phyloP scores from a whole-genome alignment of 331 rosid genomes.

The Arachis monticola region DNA sequence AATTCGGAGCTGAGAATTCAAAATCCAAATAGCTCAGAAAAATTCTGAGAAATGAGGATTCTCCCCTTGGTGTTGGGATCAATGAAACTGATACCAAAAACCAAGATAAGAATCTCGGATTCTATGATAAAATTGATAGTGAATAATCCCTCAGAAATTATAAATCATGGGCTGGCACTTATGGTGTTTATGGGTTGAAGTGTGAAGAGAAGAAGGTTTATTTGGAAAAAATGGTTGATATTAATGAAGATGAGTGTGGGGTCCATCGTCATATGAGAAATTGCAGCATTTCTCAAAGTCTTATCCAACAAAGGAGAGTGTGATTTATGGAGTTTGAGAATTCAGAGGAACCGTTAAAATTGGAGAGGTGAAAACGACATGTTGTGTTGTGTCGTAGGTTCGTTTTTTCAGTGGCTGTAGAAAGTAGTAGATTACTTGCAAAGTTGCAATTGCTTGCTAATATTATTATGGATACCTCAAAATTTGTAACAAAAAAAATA shows the following conservation, averaged over 20 bases:
- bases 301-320: constrained; percentile 46
- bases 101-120: constrained; percentile 25
- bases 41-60: neutral
- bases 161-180: neutral
- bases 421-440: constrained; percentile 32
- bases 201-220: neutral
- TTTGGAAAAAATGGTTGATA: neutral
- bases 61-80: neutral
- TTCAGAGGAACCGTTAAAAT: no score
- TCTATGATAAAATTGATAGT: neutral
- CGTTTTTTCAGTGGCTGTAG: neutral
- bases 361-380: constrained; percentile 37
- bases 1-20: constrained; percentile 25
- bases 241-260: constrained; percentile 42
- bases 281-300: constrained; percentile 38
- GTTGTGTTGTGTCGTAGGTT: neutral
- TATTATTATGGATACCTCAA: no score
- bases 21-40: constrained; percentile 26
- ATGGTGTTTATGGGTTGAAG: neutral
- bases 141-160: constrained; percentile 1
- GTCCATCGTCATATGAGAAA: constrained; percentile 39
- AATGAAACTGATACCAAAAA: neutral
- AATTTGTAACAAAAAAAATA: no score
- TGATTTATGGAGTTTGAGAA: no score
- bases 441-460: constrained; percentile 17